phyloP scores from a whole-genome alignment of 225 moss, liverwort and hornwort species.

The Thuidium tamariscinum region DNA sequence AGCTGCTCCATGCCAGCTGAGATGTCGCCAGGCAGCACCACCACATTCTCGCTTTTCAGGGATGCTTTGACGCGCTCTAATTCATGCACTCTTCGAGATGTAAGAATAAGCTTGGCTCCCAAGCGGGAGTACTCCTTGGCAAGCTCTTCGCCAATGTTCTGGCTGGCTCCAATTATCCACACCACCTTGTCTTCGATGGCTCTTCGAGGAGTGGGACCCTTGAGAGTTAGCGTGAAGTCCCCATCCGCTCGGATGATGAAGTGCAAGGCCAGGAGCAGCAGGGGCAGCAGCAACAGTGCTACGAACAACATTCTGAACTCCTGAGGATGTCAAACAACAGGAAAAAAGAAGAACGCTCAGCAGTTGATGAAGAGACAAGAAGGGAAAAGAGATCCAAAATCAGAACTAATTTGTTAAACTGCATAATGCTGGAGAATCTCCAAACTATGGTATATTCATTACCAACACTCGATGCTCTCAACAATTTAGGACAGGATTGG shows the following conservation, averaged over 20 bases:
- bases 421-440: background rate
- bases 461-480: background rate
- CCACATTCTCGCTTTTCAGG: constrained; percentile 30
- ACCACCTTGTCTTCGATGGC: constrained; percentile 73
- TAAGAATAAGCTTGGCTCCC: constrained; percentile 73
- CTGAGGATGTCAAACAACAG: background rate
- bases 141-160: constrained; percentile 69
- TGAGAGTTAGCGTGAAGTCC: constrained; percentile 45
- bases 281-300: constrained; percentile 13
- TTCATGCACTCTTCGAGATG: constrained; percentile 51
- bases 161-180: constrained; percentile 81
- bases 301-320: constrained; percentile 16
- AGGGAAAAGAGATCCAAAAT: background rate
- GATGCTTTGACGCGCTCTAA: constrained; percentile 56
- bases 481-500: background rate
- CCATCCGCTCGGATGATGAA: constrained; percentile 19
- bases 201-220: constrained; percentile 31
- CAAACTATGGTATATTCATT: background rate
- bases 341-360: background rate
- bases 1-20: constrained; percentile 23
- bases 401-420: background rate
- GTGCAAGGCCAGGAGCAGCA: constrained; percentile 13
- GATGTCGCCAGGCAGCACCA: constrained; percentile 62
- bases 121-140: constrained; percentile 59
- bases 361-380: background rate